phyloP scores from a whole-genome alignment of 108 stramenopile genomes.

The Stephanodiscus minutulus region DNA sequence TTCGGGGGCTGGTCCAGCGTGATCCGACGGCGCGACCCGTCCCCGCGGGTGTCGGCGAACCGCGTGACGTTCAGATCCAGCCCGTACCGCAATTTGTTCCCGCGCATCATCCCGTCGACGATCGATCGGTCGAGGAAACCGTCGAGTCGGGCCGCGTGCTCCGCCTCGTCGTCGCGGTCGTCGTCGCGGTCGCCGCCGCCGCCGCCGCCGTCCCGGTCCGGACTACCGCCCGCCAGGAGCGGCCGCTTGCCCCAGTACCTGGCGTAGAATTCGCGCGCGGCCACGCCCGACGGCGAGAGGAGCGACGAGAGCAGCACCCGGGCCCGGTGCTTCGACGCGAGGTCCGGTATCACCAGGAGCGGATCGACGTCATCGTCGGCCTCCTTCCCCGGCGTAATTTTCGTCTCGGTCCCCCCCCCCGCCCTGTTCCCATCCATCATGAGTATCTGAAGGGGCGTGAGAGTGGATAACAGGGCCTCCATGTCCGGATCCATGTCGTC shows the following conservation, averaged over 20 bases:
- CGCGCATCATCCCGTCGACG: slow-evolving; percentile 60
- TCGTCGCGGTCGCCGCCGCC: neutral
- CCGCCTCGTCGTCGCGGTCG: neutral
- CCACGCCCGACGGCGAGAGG: slow-evolving; percentile 55
- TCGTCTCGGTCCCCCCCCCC: too few species aligned
- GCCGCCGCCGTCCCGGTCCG: slow-evolving; percentile 25
- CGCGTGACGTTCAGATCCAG: slow-evolving; percentile 92
- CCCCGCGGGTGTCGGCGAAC: slow-evolving; percentile 69
- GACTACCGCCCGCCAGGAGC: slow-evolving; percentile 58
- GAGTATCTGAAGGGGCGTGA: slow-evolving; percentile 28
- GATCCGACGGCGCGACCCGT: slow-evolving; percentile 78
- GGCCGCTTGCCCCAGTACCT: slow-evolving; percentile 88
- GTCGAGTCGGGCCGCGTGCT: slow-evolving; percentile 49
- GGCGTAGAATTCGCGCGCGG: slow-evolving; percentile 69
- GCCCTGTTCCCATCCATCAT: slow-evolving; percentile 11
- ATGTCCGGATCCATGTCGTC: slow-evolving; percentile 17
- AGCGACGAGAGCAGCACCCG: slow-evolving; percentile 67
- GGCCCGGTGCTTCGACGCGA: slow-evolving; percentile 64
- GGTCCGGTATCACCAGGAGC: slow-evolving; percentile 18
- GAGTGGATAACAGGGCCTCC: slow-evolving; percentile 15
- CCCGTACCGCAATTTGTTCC: slow-evolving; percentile 75
- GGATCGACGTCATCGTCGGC: slow-evolving; percentile 26
- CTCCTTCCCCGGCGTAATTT: neutral
- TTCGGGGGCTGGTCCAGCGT: slow-evolving; percentile 68
- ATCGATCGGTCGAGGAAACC: slow-evolving; percentile 62